Conservation (phyloP, 2,329 filamentous ascomycete species). For the Fusarium sp. region DNA sequence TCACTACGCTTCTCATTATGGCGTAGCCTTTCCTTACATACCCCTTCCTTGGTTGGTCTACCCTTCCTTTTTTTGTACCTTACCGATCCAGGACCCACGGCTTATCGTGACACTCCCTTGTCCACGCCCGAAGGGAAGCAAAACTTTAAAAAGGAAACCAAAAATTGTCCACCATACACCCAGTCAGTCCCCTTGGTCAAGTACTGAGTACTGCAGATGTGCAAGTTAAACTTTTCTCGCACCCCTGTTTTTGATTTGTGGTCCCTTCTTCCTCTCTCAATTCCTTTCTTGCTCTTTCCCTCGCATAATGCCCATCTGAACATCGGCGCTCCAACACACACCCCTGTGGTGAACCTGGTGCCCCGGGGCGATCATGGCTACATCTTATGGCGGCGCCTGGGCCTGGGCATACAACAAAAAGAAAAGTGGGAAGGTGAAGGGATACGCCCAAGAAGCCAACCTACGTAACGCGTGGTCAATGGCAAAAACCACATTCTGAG, state of each 20-base stretch:
- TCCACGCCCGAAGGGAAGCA: slow-evolving; percentile 28
- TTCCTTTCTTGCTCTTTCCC: slow-evolving; percentile 11
- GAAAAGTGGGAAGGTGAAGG: slow-evolving; percentile 17
- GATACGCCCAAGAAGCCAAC: slow-evolving; percentile 15
- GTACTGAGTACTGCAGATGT: slow-evolving; percentile 25
- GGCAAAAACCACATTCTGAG: slow-evolving; percentile 14
- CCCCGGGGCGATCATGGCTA: slow-evolving; percentile 29
- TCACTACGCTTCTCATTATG: slow-evolving; percentile 19
- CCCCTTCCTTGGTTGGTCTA: slow-evolving; percentile 28
- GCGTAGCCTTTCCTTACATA: slow-evolving; percentile 28
- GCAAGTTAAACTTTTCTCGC: slow-evolving; percentile 20
- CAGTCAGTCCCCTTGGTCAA: slow-evolving; percentile 9
- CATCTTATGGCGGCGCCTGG: slow-evolving; percentile 18
- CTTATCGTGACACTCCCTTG: slow-evolving; percentile 26
- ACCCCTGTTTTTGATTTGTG: slow-evolving; percentile 24
- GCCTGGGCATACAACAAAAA: slow-evolving; percentile 21
- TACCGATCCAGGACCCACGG: slow-evolving; percentile 12
- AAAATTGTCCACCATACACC: slow-evolving; percentile 30
- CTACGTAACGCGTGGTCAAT: slow-evolving; percentile 35
- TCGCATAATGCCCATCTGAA: slow-evolving; percentile 16
- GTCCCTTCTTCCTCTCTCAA: slow-evolving; percentile 12
- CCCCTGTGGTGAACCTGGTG: slow-evolving; percentile 19
- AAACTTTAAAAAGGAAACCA: slow-evolving; percentile 38
- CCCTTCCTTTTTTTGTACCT: slow-evolving; percentile 9
- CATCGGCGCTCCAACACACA: slow-evolving; percentile 8